Evolutionary conservation across 768 basidiomycete species (phyloP).

Genomic region (Cyclocybe aegerita): DNA sequence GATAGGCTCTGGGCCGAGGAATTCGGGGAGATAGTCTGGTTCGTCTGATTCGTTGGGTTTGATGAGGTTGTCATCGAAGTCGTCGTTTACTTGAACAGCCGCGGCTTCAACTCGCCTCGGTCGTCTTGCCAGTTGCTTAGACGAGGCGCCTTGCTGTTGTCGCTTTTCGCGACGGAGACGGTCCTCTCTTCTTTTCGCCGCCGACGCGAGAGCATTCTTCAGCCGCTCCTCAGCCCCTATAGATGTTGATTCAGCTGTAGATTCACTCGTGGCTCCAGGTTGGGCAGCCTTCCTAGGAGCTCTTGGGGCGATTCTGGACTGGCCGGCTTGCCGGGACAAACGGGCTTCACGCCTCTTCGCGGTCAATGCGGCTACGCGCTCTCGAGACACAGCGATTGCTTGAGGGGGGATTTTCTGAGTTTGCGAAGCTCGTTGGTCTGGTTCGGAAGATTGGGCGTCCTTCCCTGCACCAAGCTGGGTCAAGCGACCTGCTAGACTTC

Average conservation of each 20-base stretch:
- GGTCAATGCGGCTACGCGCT: conserved; percentile 4
- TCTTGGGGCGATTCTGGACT: not conserved
- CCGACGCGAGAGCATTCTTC: conserved; percentile 1
- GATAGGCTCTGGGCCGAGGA: conserved; percentile 20
- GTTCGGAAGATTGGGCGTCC: conserved; percentile 1
- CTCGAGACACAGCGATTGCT: not conserved
- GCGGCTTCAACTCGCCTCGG: not conserved
- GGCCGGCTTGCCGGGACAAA: conserved; percentile 17
- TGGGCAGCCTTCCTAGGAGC: not conserved
- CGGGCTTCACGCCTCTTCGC: conserved; percentile 17
- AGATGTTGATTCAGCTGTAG: too few relatives aligned
- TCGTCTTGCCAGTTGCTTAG: not conserved
- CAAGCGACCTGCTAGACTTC: conserved; percentile 22
- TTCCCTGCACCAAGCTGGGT: conserved; percentile 6
- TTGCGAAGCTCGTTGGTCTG: not conserved
- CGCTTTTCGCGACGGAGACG: conserved; percentile 20
- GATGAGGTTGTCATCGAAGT: conserved; percentile 17
- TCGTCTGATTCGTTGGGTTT: conserved; percentile 12
- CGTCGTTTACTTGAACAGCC: conserved; percentile 1
- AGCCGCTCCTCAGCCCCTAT: not conserved
- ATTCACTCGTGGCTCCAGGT: not conserved
- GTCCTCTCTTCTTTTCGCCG: conserved; percentile 20
- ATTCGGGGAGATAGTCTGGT: conserved; percentile 18
- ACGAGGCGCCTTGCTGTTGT: not conserved
- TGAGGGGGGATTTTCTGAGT: not conserved